phyloP scores from a whole-genome alignment of 1,139 yeast genomes.

The Blastobotrys indianensis region DNA sequence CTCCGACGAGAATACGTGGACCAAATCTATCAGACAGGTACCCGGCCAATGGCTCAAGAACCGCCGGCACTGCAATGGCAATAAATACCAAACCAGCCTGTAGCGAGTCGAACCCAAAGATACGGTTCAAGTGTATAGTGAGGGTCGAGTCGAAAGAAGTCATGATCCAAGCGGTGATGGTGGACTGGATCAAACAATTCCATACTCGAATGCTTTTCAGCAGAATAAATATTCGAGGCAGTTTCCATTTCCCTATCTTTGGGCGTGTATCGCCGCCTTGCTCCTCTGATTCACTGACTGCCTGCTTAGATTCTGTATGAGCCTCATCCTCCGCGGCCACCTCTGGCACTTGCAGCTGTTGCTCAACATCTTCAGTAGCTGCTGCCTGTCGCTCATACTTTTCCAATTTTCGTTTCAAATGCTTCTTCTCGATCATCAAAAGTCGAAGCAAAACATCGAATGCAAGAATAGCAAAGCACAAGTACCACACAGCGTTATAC shows the following conservation, averaged over 20 bases:
- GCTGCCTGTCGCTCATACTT: constrained; percentile 6
- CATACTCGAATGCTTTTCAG: constrained; percentile 23
- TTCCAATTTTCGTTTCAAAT: constrained; percentile 9
- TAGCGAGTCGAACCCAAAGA: constrained; percentile 31
- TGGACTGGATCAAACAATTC: constrained; percentile 25
- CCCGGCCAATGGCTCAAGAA: constrained; percentile 33
- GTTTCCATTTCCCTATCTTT: background rate
- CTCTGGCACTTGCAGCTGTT: background rate
- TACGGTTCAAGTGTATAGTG: constrained; percentile 29
- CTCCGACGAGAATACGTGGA: constrained; percentile 26
- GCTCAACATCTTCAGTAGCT: background rate
- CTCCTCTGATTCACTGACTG: too few species aligned
- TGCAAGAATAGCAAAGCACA: constrained; percentile 31
- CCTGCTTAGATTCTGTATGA: too few species aligned
- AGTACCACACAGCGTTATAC: constrained; percentile 32
- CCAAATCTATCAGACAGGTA: constrained; percentile 30
- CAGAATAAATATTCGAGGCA: constrained; percentile 11
- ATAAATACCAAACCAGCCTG: constrained; percentile 32
- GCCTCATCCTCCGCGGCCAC: background rate
- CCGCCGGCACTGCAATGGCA: constrained; percentile 31
- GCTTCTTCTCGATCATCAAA: constrained; percentile 29
- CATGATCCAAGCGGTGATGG: constrained; percentile 31
- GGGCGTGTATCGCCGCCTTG: too few species aligned
- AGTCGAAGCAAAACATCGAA: constrained; percentile 32
- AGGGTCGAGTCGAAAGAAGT: constrained; percentile 33